Percentiles rank a stretch among this genome's conserved stretches.
Evolutionary conservation across 495 filamentous ascomycete genomes (phyloP).

Genomic region (Daldinia decipiens): DNA sequence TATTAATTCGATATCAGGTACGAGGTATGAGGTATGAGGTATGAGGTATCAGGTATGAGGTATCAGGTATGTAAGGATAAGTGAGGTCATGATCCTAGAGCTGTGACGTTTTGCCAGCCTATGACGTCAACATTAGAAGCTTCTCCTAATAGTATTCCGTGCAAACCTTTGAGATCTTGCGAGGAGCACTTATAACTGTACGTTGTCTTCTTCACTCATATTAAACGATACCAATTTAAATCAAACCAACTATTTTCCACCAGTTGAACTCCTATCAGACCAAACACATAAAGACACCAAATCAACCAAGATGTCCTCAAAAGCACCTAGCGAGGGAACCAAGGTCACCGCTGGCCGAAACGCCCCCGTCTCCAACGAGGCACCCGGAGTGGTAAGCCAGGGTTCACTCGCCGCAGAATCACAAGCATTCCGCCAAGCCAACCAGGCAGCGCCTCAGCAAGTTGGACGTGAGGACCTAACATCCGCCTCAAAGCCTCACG

Average conservation of each 20-base stretch:
- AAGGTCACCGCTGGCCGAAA: conserved; percentile 45
- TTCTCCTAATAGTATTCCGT: conserved; percentile 10
- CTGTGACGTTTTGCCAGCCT: conserved; percentile 33
- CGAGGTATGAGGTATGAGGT: not conserved
- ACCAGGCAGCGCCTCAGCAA: conserved; percentile 23
- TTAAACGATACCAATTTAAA: not conserved
- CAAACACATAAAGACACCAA: conserved; percentile 8
- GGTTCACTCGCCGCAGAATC: conserved; percentile 56
- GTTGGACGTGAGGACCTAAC: conserved; percentile 21
- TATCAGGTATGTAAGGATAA: not conserved
- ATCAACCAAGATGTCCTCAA: conserved; percentile 36
- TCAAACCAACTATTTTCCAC: conserved; percentile 11
- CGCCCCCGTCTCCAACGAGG: conserved; percentile 47
- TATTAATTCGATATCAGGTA: not conserved
- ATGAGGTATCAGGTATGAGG: not conserved
- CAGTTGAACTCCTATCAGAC: conserved; percentile 18
- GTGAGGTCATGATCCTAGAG: conserved; percentile 44
- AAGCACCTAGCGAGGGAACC: conserved; percentile 45
- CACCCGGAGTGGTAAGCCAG: conserved; percentile 45
- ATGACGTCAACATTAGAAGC: conserved; percentile 44
- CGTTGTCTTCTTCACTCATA: not conserved
- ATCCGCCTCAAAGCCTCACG: conserved; percentile 15
- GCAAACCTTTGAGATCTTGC: conserved; percentile 6
- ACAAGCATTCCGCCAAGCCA: conserved; percentile 37
- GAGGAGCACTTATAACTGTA: too few species aligned